phyloP scores from a whole-genome alignment of 441 rosid species.

The Pelargonium hybrid region DNA sequence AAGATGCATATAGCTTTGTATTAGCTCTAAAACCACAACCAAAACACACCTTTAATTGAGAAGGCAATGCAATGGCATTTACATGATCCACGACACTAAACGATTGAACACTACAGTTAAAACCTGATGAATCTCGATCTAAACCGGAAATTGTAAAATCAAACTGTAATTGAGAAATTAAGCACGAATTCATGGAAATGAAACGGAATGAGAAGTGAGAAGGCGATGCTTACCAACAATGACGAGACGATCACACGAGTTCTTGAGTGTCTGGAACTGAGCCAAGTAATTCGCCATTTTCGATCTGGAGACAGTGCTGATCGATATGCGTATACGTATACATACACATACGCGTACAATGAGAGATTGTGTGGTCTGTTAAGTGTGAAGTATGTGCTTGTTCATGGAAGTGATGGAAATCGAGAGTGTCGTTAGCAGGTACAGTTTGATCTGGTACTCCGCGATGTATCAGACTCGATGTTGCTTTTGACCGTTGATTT shows the following conservation, averaged over 20 bases:
- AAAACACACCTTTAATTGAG: neutral
- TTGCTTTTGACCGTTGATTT: neutral
- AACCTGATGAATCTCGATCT: constrained; percentile 10
- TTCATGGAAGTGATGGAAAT: neutral
- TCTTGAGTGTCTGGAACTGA: constrained; percentile 84
- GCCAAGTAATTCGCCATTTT: constrained; percentile 74
- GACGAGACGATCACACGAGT: constrained; percentile 62
- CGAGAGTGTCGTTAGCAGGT: neutral
- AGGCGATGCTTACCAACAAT: constrained; percentile 49
- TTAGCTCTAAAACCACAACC: neutral
- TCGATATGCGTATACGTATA: constrained; percentile 15
- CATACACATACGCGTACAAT: neutral
- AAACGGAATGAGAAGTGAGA: neutral
- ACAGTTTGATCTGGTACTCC: neutral
- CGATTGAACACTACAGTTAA: neutral
- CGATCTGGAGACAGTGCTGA: constrained; percentile 30
- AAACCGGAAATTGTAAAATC: neutral
- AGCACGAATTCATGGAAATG: neutral
- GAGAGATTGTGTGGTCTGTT: neutral
- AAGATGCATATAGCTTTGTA: neutral
- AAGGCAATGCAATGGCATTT: neutral
- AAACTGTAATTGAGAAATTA: neutral
- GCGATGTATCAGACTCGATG: neutral
- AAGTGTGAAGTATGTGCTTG: constrained; percentile 1
- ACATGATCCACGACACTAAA: neutral